A percentile compares a stretch with the other conserved stretches of the same genome.
phyloP scores from a whole-genome alignment of 768 basidiomycete genomes.

The Suillus luteus region DNA sequence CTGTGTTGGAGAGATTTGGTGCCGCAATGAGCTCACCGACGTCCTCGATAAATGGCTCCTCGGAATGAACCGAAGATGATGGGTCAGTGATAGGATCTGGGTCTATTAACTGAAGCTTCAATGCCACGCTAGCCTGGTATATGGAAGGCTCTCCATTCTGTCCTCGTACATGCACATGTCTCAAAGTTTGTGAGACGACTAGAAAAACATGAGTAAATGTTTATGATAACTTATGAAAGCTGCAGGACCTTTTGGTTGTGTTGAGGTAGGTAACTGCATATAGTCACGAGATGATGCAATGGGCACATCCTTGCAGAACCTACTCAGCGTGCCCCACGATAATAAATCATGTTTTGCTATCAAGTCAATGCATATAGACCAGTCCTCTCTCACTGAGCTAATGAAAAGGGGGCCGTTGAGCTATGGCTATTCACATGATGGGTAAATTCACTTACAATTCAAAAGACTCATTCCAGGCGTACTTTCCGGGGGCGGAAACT shows the following conservation, averaged over 20 bases:
- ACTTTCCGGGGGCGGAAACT: not conserved
- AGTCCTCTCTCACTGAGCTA: constrained; percentile 6
- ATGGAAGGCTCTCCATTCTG: not conserved
- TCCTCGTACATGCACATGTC: not conserved
- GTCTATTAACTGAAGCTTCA: not conserved
- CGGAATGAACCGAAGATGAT: not conserved
- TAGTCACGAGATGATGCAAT: constrained; percentile 6
- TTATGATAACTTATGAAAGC: no score
- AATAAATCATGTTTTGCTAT: not conserved
- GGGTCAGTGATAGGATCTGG: not conserved
- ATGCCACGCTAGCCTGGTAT: constrained; percentile 8
- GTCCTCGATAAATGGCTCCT: constrained; percentile 2
- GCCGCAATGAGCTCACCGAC: constrained; percentile 8
- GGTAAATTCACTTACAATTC: constrained; percentile 3
- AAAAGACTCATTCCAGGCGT: constrained; percentile 6
- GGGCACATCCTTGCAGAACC: constrained; percentile 6
- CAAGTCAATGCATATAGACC: constrained; percentile 5
- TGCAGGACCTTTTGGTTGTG: constrained; percentile 2
- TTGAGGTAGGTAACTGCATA: constrained; percentile 3
- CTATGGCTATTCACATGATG: not conserved
- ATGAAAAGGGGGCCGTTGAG: not conserved
- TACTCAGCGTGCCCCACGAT: not conserved
- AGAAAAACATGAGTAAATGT: not conserved
- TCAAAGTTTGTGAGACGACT: constrained; percentile 1
- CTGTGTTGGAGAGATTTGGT: not conserved